These are phyloP conservation scores for Mucor racemosus DNA, from an alignment of 371 early-diverging fungal genomes.

Conservation along the genomic window DNA sequence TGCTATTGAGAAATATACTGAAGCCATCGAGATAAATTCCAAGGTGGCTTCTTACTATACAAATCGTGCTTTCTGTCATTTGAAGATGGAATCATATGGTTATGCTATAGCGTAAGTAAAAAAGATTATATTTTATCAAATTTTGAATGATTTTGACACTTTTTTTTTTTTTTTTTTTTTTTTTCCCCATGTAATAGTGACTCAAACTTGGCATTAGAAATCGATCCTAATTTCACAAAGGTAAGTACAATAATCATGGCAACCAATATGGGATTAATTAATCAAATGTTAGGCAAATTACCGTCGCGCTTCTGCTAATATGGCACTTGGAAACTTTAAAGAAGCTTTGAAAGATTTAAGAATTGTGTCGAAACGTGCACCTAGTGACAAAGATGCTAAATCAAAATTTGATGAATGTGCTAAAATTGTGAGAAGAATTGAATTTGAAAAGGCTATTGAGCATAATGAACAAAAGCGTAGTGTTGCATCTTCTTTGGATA, in stretches of 20 bases:
- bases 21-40: conserved; percentile 84
- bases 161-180: not conserved
- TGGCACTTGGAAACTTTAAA: conserved; percentile 83
- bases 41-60: conserved; percentile 86
- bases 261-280: not conserved
- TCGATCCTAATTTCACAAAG: conserved; percentile 88
- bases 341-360: conserved; percentile 85
- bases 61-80: conserved; percentile 92
- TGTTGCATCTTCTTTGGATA: conserved; percentile 55
- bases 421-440: conserved; percentile 83
- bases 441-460: conserved; percentile 94
- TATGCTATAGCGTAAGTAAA: conserved; percentile 76
- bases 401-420: conserved; percentile 80
- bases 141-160: not conserved
- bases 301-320: conserved; percentile 87
- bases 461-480: conserved; percentile 39
- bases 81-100: conserved; percentile 88
- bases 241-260: conserved; percentile 30
- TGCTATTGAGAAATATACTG: conserved; percentile 85
- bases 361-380: conserved; percentile 72
- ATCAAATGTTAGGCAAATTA: conserved; percentile 71
- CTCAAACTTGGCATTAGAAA: conserved; percentile 82
- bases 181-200: conserved; percentile 55
- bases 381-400: conserved; percentile 73
- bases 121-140: not conserved